Evolutionary conservation across 805 yeast species (phyloP).

Genomic region (Lachancea thermotolerans): DNA sequence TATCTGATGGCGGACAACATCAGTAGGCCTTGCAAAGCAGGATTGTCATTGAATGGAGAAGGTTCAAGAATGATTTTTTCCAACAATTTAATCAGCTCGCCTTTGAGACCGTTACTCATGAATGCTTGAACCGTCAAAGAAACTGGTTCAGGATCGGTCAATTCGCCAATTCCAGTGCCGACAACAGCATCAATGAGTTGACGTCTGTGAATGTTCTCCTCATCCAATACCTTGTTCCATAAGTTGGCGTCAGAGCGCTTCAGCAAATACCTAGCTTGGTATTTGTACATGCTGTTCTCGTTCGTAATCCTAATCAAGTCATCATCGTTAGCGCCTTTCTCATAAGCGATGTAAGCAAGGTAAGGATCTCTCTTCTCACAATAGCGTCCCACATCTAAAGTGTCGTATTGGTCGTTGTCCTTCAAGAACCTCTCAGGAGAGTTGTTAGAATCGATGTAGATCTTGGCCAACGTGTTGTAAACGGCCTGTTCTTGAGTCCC

Average conservation of each 20-base stretch:
- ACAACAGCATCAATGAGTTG: constrained; percentile 90
- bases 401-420: constrained; percentile 84
- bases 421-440: constrained; percentile 94
- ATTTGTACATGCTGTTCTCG: constrained; percentile 96
- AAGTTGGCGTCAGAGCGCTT: constrained; percentile 77
- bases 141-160: constrained; percentile 87
- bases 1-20: constrained; percentile 94
- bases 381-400: constrained; percentile 93
- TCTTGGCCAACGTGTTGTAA: constrained; percentile 91
- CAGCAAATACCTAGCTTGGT: constrained; percentile 94
- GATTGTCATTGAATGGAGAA: constrained; percentile 92
- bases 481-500: constrained; percentile 89
- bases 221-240: constrained; percentile 73
- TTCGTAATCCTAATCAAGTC: constrained; percentile 89
- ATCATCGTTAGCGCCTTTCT: constrained; percentile 86
- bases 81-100: constrained; percentile 86
- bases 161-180: constrained; percentile 92
- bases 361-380: constrained; percentile 99
- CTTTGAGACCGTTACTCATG: constrained; percentile 90
- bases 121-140: constrained; percentile 91
- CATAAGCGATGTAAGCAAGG: constrained; percentile 94
- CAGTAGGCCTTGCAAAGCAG: constrained; percentile 88
- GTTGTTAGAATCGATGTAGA: constrained; percentile 95
- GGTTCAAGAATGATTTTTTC: constrained; percentile 97
- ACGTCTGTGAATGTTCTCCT: constrained; percentile 80